Conservation (phyloP, 108 stramenopile genomes). For the Pelagomonas calceolata region DNA sequence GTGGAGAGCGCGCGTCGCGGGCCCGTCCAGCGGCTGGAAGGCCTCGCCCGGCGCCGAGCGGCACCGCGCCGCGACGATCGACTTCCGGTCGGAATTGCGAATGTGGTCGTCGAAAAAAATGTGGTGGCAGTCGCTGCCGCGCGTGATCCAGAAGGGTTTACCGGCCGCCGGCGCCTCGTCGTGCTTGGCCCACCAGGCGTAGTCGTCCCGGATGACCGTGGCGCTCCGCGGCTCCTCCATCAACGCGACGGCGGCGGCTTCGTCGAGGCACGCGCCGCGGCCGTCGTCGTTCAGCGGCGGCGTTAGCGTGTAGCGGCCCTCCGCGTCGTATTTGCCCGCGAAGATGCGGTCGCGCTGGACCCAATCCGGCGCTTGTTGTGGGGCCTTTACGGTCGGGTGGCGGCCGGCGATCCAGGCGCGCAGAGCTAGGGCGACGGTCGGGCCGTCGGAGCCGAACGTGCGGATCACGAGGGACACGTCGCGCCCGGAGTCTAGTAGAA, state of each 20-base stretch:
- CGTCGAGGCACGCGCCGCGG: no score
- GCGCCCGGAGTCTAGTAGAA: not conserved
- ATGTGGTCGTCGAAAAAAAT: constrained; percentile 76
- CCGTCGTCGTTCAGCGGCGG: no score
- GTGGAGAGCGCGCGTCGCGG: no score
- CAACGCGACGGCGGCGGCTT: no score
- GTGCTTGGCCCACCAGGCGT: constrained; percentile 53
- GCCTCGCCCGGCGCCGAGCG: no score
- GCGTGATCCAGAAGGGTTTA: constrained; percentile 66
- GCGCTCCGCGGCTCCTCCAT: not conserved
- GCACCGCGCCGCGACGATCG: constrained; percentile 60
- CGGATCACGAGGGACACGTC: constrained; percentile 52
- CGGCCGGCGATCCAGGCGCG: constrained; percentile 56
- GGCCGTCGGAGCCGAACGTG: constrained; percentile 63
- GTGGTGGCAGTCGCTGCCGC: constrained; percentile 43
- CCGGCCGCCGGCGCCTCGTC: constrained; percentile 54
- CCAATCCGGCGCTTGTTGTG: no score
- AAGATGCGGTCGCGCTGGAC: no score
- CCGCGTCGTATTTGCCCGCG: no score
- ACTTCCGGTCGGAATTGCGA: constrained; percentile 54
- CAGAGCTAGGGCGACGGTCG: constrained; percentile 44
- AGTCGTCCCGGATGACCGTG: constrained; percentile 37
- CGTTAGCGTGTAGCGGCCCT: no score
- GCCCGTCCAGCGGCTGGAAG: no score
- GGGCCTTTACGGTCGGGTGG: constrained; percentile 38